Percentiles rank a stretch among this genome's conserved stretches.
These are phyloP conservation scores for Thielaviopsis punctulata DNA, from an alignment of 2,329 filamentous ascomycete genomes.

Conservation along the genomic window DNA sequence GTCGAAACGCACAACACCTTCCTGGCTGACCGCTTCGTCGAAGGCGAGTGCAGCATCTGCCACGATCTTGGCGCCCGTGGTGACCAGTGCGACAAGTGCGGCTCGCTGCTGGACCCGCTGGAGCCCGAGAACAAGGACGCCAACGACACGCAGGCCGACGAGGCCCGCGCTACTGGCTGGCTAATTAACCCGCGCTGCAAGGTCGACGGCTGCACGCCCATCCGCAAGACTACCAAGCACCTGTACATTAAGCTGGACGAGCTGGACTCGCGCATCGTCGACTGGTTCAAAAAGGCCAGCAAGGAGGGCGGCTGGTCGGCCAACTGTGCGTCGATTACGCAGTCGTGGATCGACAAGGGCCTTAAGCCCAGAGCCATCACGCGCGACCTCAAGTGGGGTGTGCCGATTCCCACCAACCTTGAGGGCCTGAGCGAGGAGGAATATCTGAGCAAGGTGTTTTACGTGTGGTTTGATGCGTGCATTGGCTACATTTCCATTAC, in stretches of 20 bases:
- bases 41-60: constrained; percentile 63
- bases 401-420: constrained; percentile 33
- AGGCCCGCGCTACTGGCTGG: constrained; percentile 25
- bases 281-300: constrained; percentile 60
- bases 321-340: constrained; percentile 60
- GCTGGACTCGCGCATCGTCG: constrained; percentile 57
- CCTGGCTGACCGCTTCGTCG: constrained; percentile 72
- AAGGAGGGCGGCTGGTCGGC: constrained; percentile 59
- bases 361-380: constrained; percentile 79
- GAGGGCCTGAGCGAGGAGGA: constrained; percentile 34
- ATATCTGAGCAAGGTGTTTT: constrained; percentile 56
- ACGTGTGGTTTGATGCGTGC: constrained; percentile 85
- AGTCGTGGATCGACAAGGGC: constrained; percentile 69
- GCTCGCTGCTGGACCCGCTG: constrained; percentile 52
- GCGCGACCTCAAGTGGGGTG: constrained; percentile 81
- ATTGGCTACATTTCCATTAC: constrained; percentile 95
- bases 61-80: constrained; percentile 53
- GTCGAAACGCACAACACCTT: constrained; percentile 52
- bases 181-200: constrained; percentile 82
- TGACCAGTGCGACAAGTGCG: constrained; percentile 62
- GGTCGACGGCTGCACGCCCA: constrained; percentile 66
- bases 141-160: constrained; percentile 17
- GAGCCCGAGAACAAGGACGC: constrained; percentile 29
- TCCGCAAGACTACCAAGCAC: constrained; percentile 71
- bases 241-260: constrained; percentile 78